phyloP scores from a whole-genome alignment of 1,284 basidiomycete species.

The Bondarzewia mesenterica region DNA sequence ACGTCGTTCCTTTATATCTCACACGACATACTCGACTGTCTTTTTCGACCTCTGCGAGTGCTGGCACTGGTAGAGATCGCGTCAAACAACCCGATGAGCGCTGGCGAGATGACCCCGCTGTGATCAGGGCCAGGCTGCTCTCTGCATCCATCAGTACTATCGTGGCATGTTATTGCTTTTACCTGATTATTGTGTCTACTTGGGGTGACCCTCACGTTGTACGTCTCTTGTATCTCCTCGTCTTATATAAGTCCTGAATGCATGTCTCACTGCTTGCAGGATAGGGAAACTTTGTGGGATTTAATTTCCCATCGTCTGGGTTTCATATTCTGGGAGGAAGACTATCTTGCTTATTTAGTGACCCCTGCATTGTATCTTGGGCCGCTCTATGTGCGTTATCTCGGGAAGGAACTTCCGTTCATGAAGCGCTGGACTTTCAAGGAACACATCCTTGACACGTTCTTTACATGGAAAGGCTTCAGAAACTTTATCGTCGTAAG shows the following conservation, averaged over 20 bases:
- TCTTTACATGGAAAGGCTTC: constrained; percentile 48
- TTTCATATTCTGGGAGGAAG: constrained; percentile 19
- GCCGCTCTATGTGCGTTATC: constrained; percentile 62
- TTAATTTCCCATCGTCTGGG: constrained; percentile 21
- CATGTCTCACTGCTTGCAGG: constrained; percentile 3
- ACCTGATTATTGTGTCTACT: constrained; percentile 15
- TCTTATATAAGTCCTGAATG: neutral
- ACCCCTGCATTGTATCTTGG: constrained; percentile 80
- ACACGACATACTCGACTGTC: constrained; percentile 47
- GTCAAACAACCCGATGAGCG: constrained; percentile 29
- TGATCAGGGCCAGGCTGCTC: constrained; percentile 60
- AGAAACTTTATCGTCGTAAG: constrained; percentile 78
- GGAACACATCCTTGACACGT: constrained; percentile 29
- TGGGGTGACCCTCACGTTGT: constrained; percentile 28
- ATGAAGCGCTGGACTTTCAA: constrained; percentile 46
- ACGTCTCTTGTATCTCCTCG: constrained; percentile 16
- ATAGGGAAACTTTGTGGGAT: constrained; percentile 5
- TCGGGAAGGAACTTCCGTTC: constrained; percentile 53
- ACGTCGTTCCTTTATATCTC: constrained; percentile 61
- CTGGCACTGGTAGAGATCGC: constrained; percentile 12
- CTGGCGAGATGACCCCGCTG: constrained; percentile 66
- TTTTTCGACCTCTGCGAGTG: constrained; percentile 26
- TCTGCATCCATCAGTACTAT: constrained; percentile 53
- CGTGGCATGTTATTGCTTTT: constrained; percentile 25
- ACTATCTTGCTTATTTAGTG: constrained; percentile 52